Evolutionary conservation across 352 stramenopile species (phyloP).

Genomic region (Phytophthora litchii): DNA sequence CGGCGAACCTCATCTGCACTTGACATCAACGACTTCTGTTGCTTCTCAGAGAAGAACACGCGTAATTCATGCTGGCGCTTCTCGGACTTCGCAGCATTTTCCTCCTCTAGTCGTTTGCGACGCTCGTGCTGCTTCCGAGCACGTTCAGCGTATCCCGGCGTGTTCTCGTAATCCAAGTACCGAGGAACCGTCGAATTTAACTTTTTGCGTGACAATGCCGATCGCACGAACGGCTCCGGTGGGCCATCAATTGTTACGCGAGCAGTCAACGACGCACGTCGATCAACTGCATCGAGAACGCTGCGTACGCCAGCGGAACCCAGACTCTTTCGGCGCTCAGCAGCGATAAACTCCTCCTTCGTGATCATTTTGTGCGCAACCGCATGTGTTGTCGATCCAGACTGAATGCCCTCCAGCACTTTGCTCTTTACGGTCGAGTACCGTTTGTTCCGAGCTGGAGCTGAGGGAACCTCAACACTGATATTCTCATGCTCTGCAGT

Average conservation of each 20-base stretch:
- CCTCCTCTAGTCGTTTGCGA: slow-evolving; percentile 67
- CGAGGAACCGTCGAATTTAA: slow-evolving; percentile 54
- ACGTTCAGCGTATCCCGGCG: slow-evolving; percentile 47
- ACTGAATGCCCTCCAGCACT: slow-evolving; percentile 36
- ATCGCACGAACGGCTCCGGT: slow-evolving; percentile 39
- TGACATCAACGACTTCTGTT: slow-evolving; percentile 46
- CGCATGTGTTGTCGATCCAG: slow-evolving; percentile 19
- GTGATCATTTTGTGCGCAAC: slow-evolving; percentile 39
- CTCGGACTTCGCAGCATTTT: slow-evolving; percentile 62
- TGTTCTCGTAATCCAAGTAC: slow-evolving; percentile 71
- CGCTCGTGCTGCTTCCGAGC: slow-evolving; percentile 66
- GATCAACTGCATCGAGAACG: slow-evolving; percentile 26
- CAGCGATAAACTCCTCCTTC: slow-evolving; percentile 43
- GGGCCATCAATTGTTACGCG: slow-evolving; percentile 23
- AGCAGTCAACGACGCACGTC: slow-evolving; percentile 35
- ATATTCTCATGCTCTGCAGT: slow-evolving; percentile 20
- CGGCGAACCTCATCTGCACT: slow-evolving; percentile 57
- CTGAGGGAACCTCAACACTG: not conserved
- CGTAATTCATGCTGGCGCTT: slow-evolving; percentile 61
- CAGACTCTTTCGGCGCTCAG: slow-evolving; percentile 52
- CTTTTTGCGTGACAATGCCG: slow-evolving; percentile 46
- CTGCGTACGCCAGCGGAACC: slow-evolving; percentile 29
- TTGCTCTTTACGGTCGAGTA: slow-evolving; percentile 66
- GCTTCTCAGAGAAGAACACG: slow-evolving; percentile 48
- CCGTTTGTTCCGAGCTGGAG: slow-evolving; percentile 36